These are phyloP conservation scores for Sporothrix humicola DNA, from an alignment of 2,329 filamentous ascomycete species.

Conservation along the genomic window DNA sequence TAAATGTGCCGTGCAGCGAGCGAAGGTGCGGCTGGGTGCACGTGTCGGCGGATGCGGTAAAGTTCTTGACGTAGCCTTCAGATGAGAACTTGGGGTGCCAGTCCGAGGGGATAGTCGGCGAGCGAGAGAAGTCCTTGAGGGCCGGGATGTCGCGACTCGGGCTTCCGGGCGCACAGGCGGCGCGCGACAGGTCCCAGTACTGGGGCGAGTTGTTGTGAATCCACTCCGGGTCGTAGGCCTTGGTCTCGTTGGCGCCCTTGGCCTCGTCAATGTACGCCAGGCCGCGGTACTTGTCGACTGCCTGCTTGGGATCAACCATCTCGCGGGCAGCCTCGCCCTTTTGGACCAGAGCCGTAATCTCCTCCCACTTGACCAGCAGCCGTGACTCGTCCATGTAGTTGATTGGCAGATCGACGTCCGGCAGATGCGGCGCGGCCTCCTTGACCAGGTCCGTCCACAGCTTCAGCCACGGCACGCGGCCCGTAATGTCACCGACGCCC, in stretches of 20 bases:
- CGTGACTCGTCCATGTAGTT: slow-evolving; percentile 69
- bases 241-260: slow-evolving; percentile 35
- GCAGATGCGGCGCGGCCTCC: slow-evolving; percentile 60
- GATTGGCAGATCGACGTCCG: slow-evolving; percentile 70
- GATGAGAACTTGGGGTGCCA: slow-evolving; percentile 43
- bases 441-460: slow-evolving; percentile 57
- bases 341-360: slow-evolving; percentile 57
- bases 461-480: slow-evolving; percentile 53
- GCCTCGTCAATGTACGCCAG: slow-evolving; percentile 47
- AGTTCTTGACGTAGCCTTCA: slow-evolving; percentile 60
- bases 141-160: slow-evolving; percentile 51
- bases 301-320: slow-evolving; percentile 51
- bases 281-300: slow-evolving; percentile 53
- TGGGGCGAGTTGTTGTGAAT: slow-evolving; percentile 49
- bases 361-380: slow-evolving; percentile 64
- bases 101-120: slow-evolving; percentile 37
- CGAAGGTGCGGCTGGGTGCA: slow-evolving; percentile 59
- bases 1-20: slow-evolving; percentile 59
- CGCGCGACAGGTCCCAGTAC: slow-evolving; percentile 65
- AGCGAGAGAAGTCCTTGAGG: slow-evolving; percentile 46
- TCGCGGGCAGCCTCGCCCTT: slow-evolving; percentile 53
- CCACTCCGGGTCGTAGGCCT: slow-evolving; percentile 56
- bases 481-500: slow-evolving; percentile 48
- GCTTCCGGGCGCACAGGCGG: slow-evolving; percentile 63
- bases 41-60: slow-evolving; percentile 59